Base-by-base conservation (phyloP, 1,284 basidiomycete genomes). In the Agaricales sp. region DNA sequence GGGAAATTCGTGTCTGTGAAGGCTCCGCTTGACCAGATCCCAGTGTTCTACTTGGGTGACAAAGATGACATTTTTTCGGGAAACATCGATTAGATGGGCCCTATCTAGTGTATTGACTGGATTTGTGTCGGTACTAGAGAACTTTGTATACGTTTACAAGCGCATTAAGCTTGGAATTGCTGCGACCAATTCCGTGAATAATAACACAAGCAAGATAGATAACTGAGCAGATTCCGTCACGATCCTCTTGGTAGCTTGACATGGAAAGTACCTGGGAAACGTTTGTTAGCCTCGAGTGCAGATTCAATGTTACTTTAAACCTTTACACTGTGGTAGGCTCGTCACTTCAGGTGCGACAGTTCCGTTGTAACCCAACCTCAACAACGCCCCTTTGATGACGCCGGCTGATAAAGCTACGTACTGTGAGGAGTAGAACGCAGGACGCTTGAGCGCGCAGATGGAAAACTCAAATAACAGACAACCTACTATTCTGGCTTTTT, bases 271-370 rank as follows among this genome's bases (percentile, higher is more conserved):
- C 86, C 85, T 88, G 52, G 3, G 37, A 6, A 20, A 43, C 25
- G 23, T 55, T 50, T 51, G 48, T 41, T 43, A 16, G 1, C 22
- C 13, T 3, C n/a, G 12, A 13, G 51, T 14, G 47, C 12, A 19
- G 48, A 16, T 26, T 14, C 16, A 44, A 39, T 41, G 38, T 44
- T 25, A 8, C 50, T 24, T 43, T 26, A 45, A 41, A 43, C 11
- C 67, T 79, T 54, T 63, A 91, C 91, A 93, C 71, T 92, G 89
- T 14, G 92, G 92, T 57, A 92, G 61, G n/a, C 78, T 73, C 1
- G 75, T 80, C 2, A 89, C 77, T 60, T 95, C 92, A 3, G 88
- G 82, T 0, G 76, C 69, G 0, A 94, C 87, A 1, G 75, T 80
- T 16, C 77, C 80, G 39, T 82, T 74, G 54, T 83, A 77, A 12